phyloP scores from a whole-genome alignment of 805 yeast species.

The Zygoascus ofunaensis region DNA sequence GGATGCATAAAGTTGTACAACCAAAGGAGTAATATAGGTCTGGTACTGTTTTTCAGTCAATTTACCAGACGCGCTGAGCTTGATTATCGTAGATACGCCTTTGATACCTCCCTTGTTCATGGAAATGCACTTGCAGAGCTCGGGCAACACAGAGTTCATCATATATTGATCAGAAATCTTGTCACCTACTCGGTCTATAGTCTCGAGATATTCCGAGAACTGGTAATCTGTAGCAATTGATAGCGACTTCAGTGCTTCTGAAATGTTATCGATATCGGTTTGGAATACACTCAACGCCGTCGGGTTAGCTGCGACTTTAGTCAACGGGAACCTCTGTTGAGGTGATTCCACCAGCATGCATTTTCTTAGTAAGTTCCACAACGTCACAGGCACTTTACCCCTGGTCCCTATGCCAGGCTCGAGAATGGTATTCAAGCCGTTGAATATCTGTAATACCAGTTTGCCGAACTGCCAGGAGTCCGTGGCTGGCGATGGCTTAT shows the following conservation, averaged over 20 bases:
- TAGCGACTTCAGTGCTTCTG: constrained; percentile 46
- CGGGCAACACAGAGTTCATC: constrained; percentile 61
- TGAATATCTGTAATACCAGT: constrained; percentile 42
- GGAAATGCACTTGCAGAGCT: constrained; percentile 38
- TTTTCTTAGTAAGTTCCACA: constrained; percentile 10
- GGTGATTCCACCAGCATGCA: constrained; percentile 9
- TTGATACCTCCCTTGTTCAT: constrained; percentile 25
- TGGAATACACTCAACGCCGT: constrained; percentile 19
- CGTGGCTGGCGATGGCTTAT: constrained; percentile 26
- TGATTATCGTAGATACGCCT: constrained; percentile 24
- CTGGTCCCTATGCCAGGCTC: constrained; percentile 6
- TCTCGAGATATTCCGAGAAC: constrained; percentile 39
- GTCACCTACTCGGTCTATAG: constrained; percentile 24
- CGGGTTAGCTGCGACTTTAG: constrained; percentile 5
- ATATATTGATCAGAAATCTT: constrained; percentile 42
- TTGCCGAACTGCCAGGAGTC: constrained; percentile 61
- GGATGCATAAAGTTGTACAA: constrained; percentile 52
- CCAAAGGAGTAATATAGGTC: constrained; percentile 45
- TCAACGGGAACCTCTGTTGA: constrained; percentile 11
- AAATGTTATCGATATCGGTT: constrained; percentile 44
- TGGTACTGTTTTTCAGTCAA: constrained; percentile 31
- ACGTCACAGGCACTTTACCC: constrained; percentile 10
- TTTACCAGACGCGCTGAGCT: constrained; percentile 20
- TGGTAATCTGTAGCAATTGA: constrained; percentile 45
- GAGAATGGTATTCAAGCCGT: constrained; percentile 15